Conservation (phyloP, 345 rosid species). For the Noccaea bulbosa region DNA sequence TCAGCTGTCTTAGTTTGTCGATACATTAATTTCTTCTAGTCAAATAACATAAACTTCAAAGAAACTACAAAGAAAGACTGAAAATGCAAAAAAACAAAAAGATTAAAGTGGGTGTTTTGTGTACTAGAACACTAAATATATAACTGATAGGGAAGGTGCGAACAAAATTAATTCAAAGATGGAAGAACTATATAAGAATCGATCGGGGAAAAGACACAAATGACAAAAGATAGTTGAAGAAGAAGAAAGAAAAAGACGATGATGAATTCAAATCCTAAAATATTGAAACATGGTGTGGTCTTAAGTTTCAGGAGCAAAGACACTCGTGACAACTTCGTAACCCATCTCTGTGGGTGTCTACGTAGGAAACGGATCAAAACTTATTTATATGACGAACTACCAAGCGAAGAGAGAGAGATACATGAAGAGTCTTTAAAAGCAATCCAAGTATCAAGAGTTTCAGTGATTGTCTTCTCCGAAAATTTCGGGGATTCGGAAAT, state of each 20-base stretch:
- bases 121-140: too few relatives aligned
- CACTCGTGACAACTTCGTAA: constrained; percentile 42
- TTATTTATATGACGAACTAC: constrained; percentile 31
- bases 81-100: too few relatives aligned
- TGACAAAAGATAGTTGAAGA: too few relatives aligned
- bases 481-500: constrained; percentile 39
- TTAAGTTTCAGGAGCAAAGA: constrained; percentile 42
- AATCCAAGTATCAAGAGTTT: constrained; percentile 25
- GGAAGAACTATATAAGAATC: too few relatives aligned
- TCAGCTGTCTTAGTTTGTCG: constrained; percentile 2
- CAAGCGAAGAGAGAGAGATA: constrained; percentile 21
- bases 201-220: too few relatives aligned
- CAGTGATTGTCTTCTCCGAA: constrained; percentile 38
- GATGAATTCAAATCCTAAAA: not conserved
- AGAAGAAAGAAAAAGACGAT: not conserved
- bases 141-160: too few relatives aligned
- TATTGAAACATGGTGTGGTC: constrained; percentile 39
- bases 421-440: constrained; percentile 23
- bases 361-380: constrained; percentile 38
- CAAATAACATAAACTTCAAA: not conserved
- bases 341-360: constrained; percentile 40
- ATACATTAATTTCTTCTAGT: not conserved
- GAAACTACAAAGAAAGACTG: not conserved
- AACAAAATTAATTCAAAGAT: too few relatives aligned
- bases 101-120: too few relatives aligned